Evolutionary conservation across 108 stramenopile species (phyloP).

Genomic region (Fistulifera pelliculosa): DNA sequence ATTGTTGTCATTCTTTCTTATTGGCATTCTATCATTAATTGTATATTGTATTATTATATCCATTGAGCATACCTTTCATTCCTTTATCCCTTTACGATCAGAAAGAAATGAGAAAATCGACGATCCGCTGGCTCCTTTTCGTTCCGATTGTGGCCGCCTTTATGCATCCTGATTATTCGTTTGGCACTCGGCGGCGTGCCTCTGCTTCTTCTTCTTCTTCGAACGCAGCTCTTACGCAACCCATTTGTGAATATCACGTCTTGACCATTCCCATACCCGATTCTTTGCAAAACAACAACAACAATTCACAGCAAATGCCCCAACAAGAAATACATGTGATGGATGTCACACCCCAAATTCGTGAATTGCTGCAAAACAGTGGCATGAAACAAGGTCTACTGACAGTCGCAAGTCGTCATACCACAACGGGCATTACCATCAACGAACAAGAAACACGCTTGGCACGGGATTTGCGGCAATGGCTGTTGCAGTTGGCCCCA

Average conservation of each 20-base stretch:
- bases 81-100: too few species aligned
- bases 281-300: too few species aligned
- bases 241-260: conserved; percentile 52
- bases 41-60: too few species aligned
- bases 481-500: conserved; percentile 50
- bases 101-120: too few species aligned
- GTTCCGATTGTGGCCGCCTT: too few species aligned
- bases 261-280: conserved; percentile 29
- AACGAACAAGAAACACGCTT: conserved; percentile 74
- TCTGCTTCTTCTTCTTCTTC: background rate
- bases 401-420: conserved; percentile 70
- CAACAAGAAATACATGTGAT: conserved; percentile 64
- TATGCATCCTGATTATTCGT: too few species aligned
- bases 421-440: conserved; percentile 80
- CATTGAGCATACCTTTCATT: too few species aligned
- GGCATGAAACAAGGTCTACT: conserved; percentile 58
- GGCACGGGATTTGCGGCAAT: conserved; percentile 60
- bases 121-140: too few species aligned
- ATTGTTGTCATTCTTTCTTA: too few species aligned
- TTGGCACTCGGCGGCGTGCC: too few species aligned
- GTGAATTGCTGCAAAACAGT: conserved; percentile 31
- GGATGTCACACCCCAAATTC: conserved; percentile 68
- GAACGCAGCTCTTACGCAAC: conserved; percentile 30
- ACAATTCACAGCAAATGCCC: too few species aligned
- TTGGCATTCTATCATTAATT: too few species aligned